Base-by-base conservation (phyloP, 2,329 filamentous ascomycete genomes). In the Curvularia verruculosa region DNA sequence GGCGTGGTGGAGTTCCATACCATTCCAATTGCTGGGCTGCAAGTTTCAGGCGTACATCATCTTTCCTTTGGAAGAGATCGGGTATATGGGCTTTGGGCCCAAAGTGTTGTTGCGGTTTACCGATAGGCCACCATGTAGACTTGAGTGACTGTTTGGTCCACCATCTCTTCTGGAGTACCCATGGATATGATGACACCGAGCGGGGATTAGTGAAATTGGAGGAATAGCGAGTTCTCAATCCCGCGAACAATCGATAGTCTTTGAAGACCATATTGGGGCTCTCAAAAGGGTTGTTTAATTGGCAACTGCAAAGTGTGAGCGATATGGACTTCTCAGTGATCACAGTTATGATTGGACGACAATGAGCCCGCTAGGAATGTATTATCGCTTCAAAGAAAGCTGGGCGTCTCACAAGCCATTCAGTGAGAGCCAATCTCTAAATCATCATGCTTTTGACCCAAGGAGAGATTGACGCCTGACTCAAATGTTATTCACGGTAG, bases 61-160 rank as follows among this genome's bases (percentile, higher is more conserved):
- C 64, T 50, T 52, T 54, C n/a, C 63, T 53, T 9, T 49, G 15
- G 44, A 66, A 70, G 6, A 66, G 51, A 9, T 60, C 59, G 21
- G 53, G 58, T 28, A 64, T 53, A 23, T 50, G 52, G 50, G 48
- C 41, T 43, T 43, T 60, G 34, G 54, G 55, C 18, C 63, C 63
- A 49, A 63, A 63, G 45, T 64, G 61, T 23, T 59, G 47, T 34
- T 24, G 44, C 18, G 53, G 24, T 24, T 24, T 19, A 9, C 26
- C 21, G 21, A 46, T 26, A 2, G 8, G 1, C 18, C 28, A 24
- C 15, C 29, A 39, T 12, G 19, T 6, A 37, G 21, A 18, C 13
- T 26, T 37, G 18, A 12, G 13, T 18, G 21, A 37, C 21, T 21
- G 12, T 41, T 15, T 26, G 24, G 8, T 8, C 24, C 24, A 26